Conservation (phyloP, 345 rosid species). For the Eucalyptus regnans region DNA sequence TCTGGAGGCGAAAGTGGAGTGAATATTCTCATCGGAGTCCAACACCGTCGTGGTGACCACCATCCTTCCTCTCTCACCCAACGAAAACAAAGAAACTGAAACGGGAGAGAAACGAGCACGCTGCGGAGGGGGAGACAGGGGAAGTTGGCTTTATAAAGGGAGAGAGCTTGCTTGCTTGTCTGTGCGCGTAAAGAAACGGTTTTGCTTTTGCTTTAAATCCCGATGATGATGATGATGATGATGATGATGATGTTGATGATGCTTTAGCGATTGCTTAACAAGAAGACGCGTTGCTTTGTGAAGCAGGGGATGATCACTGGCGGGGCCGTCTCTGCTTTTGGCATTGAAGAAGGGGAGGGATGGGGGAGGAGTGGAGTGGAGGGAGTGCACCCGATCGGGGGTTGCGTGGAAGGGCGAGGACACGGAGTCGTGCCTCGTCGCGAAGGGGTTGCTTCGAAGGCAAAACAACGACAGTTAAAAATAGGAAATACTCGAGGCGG, state of each 20-base stretch:
- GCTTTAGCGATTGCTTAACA: neutral
- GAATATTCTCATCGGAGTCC: conserved; percentile 16
- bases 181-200: neutral
- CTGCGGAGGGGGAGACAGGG: neutral
- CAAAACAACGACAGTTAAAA: too few relatives aligned
- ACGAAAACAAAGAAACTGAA: neutral
- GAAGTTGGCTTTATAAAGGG: neutral
- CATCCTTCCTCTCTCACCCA: neutral
- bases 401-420: neutral
- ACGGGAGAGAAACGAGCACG: neutral
- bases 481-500: too few relatives aligned
- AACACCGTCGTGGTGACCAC: conserved; percentile 11
- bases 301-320: neutral
- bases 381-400: neutral
- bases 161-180: neutral
- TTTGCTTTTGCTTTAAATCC: neutral
- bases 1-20: conserved; percentile 32
- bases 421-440: neutral
- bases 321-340: neutral
- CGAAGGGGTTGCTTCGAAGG: neutral
- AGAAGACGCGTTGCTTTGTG: fast-evolving
- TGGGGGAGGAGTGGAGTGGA: neutral
- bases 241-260: fast-evolving
- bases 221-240: neutral
- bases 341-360: neutral